Evolutionary conservation across 2,329 filamentous ascomycete species (phyloP), one percentile per base, ranked within the genome.

Genomic region (Monosporascus sp.): DNA sequence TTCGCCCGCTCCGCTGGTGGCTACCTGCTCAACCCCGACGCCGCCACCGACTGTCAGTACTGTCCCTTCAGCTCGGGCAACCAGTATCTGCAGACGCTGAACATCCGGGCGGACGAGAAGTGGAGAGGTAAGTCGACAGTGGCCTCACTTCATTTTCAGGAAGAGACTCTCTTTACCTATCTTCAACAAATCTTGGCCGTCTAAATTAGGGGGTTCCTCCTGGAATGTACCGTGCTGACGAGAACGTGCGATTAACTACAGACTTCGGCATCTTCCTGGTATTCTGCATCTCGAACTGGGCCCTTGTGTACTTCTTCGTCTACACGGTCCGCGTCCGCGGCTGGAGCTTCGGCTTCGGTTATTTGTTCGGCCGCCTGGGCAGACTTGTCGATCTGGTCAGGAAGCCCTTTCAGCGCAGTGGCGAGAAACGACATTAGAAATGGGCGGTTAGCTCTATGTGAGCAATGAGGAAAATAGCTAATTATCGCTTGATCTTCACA

Each of bases 251-350:
- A 22, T 56, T 54, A 56, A 52, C 47, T 31, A 54, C n/a, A 71
- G 71, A 75, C 49, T 87, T 90, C 61, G 88, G 86, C 7, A 85
- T 91, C 56, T 89, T 91, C 73, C 61, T 89, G 8, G 83, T 81
- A 1, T 91, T 90, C 66, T 83, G 82, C 50, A 72, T 87, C 16
- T 85, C 81, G 49, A 91, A 90, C 64, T 90, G 84, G 84, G 72
- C 78, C 41, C 69, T 91, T 51, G 86, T 90, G 1, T 89, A 88
- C 67, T 89, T 90, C 71, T 90, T 91, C 65, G 84, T 91, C 53
- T 91, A 87, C 70, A 86, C 83, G 3, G 85, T 90, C 7, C 77
- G 88, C 19, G 81, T 91, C 52, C 79, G 78, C 58, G 81, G 85
- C 7, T 91, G 86, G 86, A 81, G 71, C 22, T 91, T 91, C 68